Conservation (phyloP, 2,329 filamentous ascomycete species). For the Pseudophaeomoniella oleicola region DNA sequence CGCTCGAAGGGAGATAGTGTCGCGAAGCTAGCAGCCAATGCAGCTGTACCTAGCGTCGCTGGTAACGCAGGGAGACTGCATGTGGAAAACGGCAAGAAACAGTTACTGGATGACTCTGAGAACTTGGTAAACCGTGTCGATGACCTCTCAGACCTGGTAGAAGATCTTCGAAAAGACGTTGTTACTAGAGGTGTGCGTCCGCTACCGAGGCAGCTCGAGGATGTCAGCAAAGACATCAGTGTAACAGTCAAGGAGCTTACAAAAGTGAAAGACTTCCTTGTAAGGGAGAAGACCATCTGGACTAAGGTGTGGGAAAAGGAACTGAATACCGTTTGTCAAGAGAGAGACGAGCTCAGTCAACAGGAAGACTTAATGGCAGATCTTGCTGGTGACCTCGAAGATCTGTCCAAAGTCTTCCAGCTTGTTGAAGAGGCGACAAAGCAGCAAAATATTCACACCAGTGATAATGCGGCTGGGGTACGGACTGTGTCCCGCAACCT, state of each 20-base stretch:
- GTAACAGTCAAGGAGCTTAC: conserved; percentile 71
- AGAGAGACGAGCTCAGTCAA: conserved; percentile 85
- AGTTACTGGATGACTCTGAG: conserved; percentile 75
- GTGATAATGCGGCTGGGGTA: conserved; percentile 29
- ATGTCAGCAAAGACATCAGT: conserved; percentile 76
- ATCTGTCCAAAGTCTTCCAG: conserved; percentile 82
- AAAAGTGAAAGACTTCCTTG: conserved; percentile 86
- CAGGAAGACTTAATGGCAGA: conserved; percentile 92
- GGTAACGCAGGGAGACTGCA: conserved; percentile 73
- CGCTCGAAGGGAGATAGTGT: conserved; percentile 69
- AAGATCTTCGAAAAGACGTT: conserved; percentile 94
- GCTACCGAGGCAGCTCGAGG: conserved; percentile 75
- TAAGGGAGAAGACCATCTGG: conserved; percentile 87
- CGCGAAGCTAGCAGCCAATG: conserved; percentile 59
- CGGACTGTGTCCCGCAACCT: conserved; percentile 38
- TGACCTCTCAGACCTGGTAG: conserved; percentile 90
- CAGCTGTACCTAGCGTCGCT: conserved; percentile 55
- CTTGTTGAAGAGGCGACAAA: conserved; percentile 97
- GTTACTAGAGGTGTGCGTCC: conserved; percentile 85
- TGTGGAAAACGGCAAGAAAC: conserved; percentile 74
- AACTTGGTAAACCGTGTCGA: conserved; percentile 83
- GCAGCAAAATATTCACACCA: conserved; percentile 75
- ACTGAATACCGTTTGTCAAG: conserved; percentile 87
- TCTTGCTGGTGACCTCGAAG: conserved; percentile 86
- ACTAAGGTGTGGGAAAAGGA: conserved; percentile 99